Conservation (phyloP, 805 yeast species). For the Blastobotrys robertii region DNA sequence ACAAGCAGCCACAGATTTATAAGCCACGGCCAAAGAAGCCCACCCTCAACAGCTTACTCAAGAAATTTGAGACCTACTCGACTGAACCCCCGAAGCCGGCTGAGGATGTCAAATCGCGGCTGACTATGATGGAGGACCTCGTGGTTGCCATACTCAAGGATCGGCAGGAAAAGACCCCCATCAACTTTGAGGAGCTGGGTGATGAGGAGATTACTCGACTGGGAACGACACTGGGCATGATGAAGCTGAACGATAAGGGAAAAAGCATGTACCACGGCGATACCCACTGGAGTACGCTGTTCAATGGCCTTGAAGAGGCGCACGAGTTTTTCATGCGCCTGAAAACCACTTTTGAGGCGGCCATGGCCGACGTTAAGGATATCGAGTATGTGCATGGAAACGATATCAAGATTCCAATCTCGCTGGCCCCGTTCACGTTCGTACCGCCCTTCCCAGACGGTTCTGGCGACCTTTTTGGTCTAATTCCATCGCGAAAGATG, state of each 20-base stretch:
- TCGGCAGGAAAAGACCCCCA: constrained; percentile 1
- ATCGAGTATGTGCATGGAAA: no score
- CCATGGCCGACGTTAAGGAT: no score
- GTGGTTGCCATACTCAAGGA: constrained; percentile 18
- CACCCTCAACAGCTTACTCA: no score
- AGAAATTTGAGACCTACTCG: no score
- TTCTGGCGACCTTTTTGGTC: constrained; percentile 15
- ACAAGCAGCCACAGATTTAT: no score
- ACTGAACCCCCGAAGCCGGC: neutral
- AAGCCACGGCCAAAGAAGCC: no score
- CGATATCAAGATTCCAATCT: no score
- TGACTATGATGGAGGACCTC: constrained; percentile 23
- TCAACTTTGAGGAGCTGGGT: no score
- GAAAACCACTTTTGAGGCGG: no score
- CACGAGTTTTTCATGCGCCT: constrained; percentile 14
- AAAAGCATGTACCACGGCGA: constrained; percentile 27
- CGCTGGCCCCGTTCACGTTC: no score
- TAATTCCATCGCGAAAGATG: constrained; percentile 17
- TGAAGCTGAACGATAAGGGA: constrained; percentile 26
- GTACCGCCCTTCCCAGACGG: no score
- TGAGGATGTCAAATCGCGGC: constrained; percentile 19
- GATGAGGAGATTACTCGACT: constrained; percentile 10
- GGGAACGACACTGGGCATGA: constrained; percentile 26
- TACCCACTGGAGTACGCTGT: constrained; percentile 27
- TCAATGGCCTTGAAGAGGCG: constrained; percentile 20